These are phyloP conservation scores for Micromonas pusilla DNA, from an alignment of 139 green algal genomes.

Conservation along the genomic window DNA sequence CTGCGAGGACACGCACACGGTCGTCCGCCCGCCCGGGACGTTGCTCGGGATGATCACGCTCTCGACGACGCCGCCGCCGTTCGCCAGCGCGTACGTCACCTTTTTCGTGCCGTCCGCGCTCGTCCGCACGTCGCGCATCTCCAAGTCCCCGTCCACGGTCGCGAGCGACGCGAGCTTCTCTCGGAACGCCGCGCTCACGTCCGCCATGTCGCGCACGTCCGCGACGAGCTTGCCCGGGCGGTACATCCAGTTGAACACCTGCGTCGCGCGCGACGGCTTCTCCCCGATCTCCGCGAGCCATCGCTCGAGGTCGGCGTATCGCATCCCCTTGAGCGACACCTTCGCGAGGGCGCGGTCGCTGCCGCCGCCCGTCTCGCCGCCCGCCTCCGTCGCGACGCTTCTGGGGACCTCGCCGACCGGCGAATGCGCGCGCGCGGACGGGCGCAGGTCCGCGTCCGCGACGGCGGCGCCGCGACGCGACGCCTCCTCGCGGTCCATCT, in stretches of 20 bases:
- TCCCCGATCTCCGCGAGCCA: constrained; percentile 9
- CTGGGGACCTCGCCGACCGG: too few relatives aligned
- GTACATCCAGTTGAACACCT: constrained; percentile 10
- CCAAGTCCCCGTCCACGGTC: constrained; percentile 15
- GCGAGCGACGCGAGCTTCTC: background rate
- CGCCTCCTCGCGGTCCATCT: too few relatives aligned
- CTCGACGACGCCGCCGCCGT: constrained; percentile 35
- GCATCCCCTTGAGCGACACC: constrained; percentile 15
- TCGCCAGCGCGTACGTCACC: constrained; percentile 11
- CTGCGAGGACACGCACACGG: constrained; percentile 91
- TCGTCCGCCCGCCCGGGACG: constrained; percentile 69
- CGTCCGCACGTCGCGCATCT: background rate
- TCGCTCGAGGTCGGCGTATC: background rate
- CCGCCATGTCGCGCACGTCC: too few relatives aligned
- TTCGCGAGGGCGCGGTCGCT: too few relatives aligned
- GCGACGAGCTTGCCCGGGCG: background rate
- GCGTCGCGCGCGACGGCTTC: background rate
- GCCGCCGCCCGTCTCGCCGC: too few relatives aligned
- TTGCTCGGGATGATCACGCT: constrained; percentile 44
- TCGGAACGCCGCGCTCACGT: background rate
- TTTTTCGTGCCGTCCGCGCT: constrained; percentile 13
- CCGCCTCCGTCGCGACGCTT: too few relatives aligned
- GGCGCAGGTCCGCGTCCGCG: too few relatives aligned
- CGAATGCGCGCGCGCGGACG: too few relatives aligned
- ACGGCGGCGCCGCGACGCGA: too few relatives aligned